A percentile compares a stretch with the other conserved stretches of the same genome.
Evolutionary conservation across 163 green algal species (phyloP).

Genomic region (Chlamydomonas reinhardtii): DNA sequence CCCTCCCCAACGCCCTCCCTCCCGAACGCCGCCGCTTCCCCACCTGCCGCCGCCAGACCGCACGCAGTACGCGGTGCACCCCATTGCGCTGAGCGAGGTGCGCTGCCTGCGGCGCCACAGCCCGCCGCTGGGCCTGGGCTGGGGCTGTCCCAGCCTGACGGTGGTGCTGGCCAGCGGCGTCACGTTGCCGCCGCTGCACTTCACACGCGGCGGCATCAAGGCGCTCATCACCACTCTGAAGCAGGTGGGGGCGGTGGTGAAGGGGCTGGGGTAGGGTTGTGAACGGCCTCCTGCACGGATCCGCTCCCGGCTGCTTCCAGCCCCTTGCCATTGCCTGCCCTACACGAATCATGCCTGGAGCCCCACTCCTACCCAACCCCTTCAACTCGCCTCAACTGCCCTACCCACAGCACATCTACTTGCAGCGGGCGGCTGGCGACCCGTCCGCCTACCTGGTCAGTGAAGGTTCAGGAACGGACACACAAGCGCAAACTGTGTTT

Average conservation of each 20-base stretch:
- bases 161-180: conserved; percentile 76
- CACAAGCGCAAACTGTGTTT: too few species aligned
- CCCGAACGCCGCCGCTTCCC: too few species aligned
- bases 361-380: too few species aligned
- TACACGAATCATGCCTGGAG: too few species aligned
- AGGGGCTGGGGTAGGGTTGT: too few species aligned
- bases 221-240: conserved; percentile 53
- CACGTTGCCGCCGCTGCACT: conserved; percentile 77
- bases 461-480: too few species aligned
- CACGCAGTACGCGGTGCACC: conserved; percentile 77
- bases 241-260: conserved; percentile 35
- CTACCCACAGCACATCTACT: background rate
- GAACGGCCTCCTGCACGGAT: too few species aligned
- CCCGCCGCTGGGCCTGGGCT: conserved; percentile 55
- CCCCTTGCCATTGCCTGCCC: too few species aligned
- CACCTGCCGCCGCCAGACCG: conserved; percentile 20
- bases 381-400: too few species aligned
- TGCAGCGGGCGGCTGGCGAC: conserved; percentile 52
- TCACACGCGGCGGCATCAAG: conserved; percentile 75
- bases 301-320: too few species aligned
- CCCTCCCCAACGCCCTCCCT: too few species aligned
- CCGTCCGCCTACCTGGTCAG: conserved; percentile 75
- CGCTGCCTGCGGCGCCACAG: conserved; percentile 68
- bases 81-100: conserved; percentile 81
- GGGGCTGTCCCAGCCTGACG: conserved; percentile 66